phyloP scores from a whole-genome alignment of 257 asterid genomes.

The Solanum ossicruentum region DNA sequence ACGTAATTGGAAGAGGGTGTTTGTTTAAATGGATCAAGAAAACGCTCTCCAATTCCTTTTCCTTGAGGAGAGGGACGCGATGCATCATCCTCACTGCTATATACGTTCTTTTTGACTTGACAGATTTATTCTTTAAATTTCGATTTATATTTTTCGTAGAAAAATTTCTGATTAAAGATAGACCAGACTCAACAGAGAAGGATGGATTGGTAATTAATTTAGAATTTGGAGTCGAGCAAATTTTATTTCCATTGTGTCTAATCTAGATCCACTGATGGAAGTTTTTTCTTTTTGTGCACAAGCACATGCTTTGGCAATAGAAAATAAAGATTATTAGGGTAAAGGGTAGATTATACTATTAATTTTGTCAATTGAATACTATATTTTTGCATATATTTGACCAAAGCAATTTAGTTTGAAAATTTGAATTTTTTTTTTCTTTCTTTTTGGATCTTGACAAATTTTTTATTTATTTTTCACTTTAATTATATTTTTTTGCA shows the following conservation, averaged over 20 bases:
- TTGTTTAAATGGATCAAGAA: not conserved
- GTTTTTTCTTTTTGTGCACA: not conserved
- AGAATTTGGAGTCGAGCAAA: not conserved
- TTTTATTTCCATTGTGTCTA: not conserved
- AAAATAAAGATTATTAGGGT: not conserved
- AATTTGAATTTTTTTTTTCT: not conserved
- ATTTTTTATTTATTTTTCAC: no score
- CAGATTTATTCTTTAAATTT: no score
- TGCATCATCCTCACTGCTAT: no score
- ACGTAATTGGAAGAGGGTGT: slow-evolving; percentile 2
- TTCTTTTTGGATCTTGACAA: no score
- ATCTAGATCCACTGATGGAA: not conserved
- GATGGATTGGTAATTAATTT: not conserved
- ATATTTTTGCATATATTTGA: slow-evolving; percentile 1
- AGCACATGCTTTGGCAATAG: slow-evolving; percentile 5
- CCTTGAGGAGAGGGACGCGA: not conserved
- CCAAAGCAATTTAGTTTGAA: not conserved
- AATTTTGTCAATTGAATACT: not conserved
- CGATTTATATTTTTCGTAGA: no score
- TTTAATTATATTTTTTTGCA: no score
- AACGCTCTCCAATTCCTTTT: not conserved
- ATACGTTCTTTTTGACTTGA: no score
- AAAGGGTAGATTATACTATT: not conserved
- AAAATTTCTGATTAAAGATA: no score
- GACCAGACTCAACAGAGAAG: no score